Conservation (phyloP, 768 basidiomycete species). For the Mycena floridula region DNA sequence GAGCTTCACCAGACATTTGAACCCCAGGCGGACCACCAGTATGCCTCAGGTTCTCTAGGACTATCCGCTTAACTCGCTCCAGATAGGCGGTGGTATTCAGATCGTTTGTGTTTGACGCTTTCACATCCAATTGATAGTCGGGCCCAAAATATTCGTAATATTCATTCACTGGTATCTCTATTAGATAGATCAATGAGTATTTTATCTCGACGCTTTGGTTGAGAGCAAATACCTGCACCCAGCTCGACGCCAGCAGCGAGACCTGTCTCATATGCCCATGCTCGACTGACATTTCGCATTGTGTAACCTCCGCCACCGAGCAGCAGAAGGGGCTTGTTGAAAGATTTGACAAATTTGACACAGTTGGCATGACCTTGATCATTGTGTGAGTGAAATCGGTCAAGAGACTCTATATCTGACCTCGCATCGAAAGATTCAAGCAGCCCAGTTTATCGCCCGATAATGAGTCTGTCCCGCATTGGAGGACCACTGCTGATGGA, state of each 20-base stretch:
- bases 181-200: constrained; percentile 5
- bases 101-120: constrained; percentile 91
- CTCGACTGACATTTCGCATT: constrained; percentile 93
- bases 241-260: constrained; percentile 96
- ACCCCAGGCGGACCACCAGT: constrained; percentile 87
- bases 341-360: constrained; percentile 94
- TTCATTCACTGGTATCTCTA: constrained; percentile 97
- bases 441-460: constrained; percentile 95
- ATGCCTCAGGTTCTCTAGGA: constrained; percentile 85
- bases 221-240: constrained; percentile 53
- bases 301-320: constrained; percentile 98
- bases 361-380: constrained; percentile 90
- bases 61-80: constrained; percentile 86
- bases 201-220: background rate
- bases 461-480: constrained; percentile 96
- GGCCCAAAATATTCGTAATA: constrained; percentile 99
- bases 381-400: background rate
- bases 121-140: constrained; percentile 93
- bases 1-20: constrained; percentile 72
- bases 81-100: constrained; percentile 91
- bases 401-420: constrained; percentile 26
- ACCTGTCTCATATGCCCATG: constrained; percentile 98
- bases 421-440: constrained; percentile 94
- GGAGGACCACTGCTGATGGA: constrained; percentile 91
- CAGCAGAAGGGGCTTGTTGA: constrained; percentile 88